Percentiles rank a stretch among this genome's conserved stretches.
phyloP scores from a whole-genome alignment of 306 rosid genomes.

The Vicia faba region DNA sequence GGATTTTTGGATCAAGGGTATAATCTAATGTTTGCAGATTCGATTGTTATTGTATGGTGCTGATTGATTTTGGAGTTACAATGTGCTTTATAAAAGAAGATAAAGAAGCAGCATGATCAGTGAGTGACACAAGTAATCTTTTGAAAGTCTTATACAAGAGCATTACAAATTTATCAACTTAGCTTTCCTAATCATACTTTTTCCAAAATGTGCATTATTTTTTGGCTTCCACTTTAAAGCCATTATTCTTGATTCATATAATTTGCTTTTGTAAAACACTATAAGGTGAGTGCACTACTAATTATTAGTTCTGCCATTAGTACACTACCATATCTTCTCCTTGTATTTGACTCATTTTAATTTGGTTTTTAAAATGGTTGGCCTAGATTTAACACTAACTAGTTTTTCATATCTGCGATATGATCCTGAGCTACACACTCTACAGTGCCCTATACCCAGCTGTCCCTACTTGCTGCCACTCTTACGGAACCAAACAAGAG shows the following conservation, averaged over 20 bases:
- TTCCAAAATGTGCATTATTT: neutral
- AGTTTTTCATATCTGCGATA: neutral
- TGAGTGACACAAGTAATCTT: neutral
- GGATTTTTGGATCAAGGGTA: neutral
- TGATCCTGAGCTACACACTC: neutral
- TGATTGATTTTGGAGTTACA: neutral
- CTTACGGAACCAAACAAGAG: no score
- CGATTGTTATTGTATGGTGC: neutral
- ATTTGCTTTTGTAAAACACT: no score
- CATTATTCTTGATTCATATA: no score
- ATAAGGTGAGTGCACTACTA: no score
- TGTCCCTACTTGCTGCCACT: neutral
- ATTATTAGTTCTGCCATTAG: no score
- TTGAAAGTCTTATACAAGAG: neutral
- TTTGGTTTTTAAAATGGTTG: neutral
- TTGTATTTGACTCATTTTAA: neutral
- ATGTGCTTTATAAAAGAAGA: neutral
- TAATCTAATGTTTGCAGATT: neutral
- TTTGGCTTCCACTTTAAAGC: conserved; percentile 1
- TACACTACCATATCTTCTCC: no score
- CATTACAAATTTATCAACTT: neutral
- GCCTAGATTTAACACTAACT: neutral
- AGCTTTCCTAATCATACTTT: no score
- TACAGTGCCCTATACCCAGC: neutral
- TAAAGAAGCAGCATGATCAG: neutral